phyloP scores from a whole-genome alignment of 73 alveolate species.

The Blepharisma japonicum region DNA sequence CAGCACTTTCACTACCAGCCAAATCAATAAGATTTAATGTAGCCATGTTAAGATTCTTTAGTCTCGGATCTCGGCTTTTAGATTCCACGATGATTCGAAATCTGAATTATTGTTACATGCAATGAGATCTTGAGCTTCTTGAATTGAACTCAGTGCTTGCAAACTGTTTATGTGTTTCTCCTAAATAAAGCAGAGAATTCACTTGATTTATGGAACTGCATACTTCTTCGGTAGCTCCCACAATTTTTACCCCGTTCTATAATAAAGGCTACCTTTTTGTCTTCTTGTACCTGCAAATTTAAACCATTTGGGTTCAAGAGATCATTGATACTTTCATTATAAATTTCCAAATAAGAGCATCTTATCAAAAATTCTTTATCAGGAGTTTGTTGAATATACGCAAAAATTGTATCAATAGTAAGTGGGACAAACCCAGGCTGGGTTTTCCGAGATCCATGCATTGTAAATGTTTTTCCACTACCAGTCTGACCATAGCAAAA shows the following conservation, averaged over 20 bases:
- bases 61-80: background rate
- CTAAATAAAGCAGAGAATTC: slow-evolving; percentile 5
- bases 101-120: background rate
- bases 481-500: slow-evolving; percentile 98
- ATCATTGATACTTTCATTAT: background rate
- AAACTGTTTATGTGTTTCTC: slow-evolving; percentile 15
- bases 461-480: slow-evolving; percentile 92
- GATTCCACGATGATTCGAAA: slow-evolving; percentile 12
- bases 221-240: background rate
- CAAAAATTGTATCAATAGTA: slow-evolving; percentile 29
- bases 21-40: slow-evolving; percentile 14
- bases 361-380: slow-evolving; percentile 43
- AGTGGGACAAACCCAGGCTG: slow-evolving; percentile 48
- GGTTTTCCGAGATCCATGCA: slow-evolving; percentile 80
- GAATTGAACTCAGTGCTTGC: slow-evolving; percentile 20
- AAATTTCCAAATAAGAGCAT: slow-evolving; percentile 81
- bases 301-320: no score
- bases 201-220: slow-evolving; percentile 2
- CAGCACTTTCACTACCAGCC: slow-evolving; percentile 27
- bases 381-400: slow-evolving; percentile 15
- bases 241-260: background rate
- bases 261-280: no score
- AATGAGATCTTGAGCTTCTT: slow-evolving; percentile 26
- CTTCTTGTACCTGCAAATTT: no score
- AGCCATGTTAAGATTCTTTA: background rate